Conservation (phyloP, 225 moss, liverwort and hornwort genomes). For the Pleurozium schreberi region DNA sequence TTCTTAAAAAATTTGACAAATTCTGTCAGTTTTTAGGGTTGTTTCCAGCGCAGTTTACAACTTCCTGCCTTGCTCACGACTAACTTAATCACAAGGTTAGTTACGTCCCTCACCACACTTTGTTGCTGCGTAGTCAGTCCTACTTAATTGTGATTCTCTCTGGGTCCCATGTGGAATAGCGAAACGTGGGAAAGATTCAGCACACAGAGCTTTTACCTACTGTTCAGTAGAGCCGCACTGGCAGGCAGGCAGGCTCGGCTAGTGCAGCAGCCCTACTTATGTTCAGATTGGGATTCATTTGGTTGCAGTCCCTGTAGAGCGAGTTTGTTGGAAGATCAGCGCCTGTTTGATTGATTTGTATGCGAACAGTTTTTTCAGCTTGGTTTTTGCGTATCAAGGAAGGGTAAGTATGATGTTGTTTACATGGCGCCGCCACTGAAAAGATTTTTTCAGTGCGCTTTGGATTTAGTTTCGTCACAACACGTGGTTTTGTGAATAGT, state of each 20-base stretch:
- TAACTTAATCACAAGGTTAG: not conserved
- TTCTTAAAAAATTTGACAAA: too few relatives aligned
- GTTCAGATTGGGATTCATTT: not conserved
- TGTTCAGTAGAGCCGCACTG: not conserved
- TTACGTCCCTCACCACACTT: not conserved
- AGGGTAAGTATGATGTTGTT: not conserved
- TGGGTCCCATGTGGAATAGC: not conserved
- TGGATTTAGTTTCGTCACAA: not conserved
- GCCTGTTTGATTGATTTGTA: not conserved
- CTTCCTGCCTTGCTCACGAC: not conserved
- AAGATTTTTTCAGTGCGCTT: not conserved
- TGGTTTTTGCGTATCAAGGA: not conserved
- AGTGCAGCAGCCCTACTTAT: not conserved
- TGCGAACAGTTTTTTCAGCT: not conserved
- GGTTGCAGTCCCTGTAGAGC: not conserved
- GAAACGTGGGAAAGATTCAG: not conserved
- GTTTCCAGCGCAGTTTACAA: not conserved
- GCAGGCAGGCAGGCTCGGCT: not conserved
- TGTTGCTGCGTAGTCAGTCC: not conserved
- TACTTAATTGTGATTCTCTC: not conserved
- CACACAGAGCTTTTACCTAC: not conserved
- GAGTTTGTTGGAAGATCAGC: not conserved
- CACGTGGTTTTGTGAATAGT: not conserved
- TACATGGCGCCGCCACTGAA: not conserved
- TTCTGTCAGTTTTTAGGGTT: not conserved